Conservation (phyloP, 2,329 filamentous ascomycete species). For the Microdochium bolleyi region DNA sequence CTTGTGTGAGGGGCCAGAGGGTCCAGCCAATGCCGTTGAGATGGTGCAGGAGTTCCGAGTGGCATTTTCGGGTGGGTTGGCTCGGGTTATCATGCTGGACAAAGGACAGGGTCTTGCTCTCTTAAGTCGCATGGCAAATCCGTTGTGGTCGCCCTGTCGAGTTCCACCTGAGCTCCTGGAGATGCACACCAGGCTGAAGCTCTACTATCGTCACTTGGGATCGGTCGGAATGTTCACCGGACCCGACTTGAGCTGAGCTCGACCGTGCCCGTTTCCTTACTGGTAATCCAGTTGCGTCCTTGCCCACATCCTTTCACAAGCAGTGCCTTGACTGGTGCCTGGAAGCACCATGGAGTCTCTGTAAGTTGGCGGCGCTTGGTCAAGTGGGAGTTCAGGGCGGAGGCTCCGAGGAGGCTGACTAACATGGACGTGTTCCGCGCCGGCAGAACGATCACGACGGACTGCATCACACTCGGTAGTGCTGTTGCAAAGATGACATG, state of each 20-base stretch:
- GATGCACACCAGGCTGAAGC: not conserved
- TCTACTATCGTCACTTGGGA: not conserved
- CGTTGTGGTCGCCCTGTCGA: not conserved
- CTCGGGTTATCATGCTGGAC: not conserved
- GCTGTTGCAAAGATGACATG: slow-evolving; percentile 23
- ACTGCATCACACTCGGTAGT: slow-evolving; percentile 26
- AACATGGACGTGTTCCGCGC: slow-evolving; percentile 14
- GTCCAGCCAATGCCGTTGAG: not conserved
- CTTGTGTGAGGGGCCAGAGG: not conserved
- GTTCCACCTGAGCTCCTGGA: not conserved
- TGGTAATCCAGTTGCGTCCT: not conserved
- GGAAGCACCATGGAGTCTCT: slow-evolving; percentile 14
- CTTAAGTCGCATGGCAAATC: not conserved
- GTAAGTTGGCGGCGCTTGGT: slow-evolving; percentile 11
- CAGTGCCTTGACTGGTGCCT: slow-evolving; percentile 7
- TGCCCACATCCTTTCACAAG: not conserved
- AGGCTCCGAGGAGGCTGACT: slow-evolving; percentile 2
- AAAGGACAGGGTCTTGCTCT: not conserved
- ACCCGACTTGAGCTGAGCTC: not conserved
- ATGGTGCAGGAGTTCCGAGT: not conserved
- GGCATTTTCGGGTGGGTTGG: not conserved
- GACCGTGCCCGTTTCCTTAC: not conserved
- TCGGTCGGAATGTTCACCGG: not conserved
- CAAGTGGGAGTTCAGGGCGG: not conserved
- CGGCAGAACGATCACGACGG: slow-evolving; percentile 26